These are phyloP conservation scores for Eucalyptus erythrocorys DNA, from an alignment of 345 rosid genomes.

Conservation along the genomic window DNA sequence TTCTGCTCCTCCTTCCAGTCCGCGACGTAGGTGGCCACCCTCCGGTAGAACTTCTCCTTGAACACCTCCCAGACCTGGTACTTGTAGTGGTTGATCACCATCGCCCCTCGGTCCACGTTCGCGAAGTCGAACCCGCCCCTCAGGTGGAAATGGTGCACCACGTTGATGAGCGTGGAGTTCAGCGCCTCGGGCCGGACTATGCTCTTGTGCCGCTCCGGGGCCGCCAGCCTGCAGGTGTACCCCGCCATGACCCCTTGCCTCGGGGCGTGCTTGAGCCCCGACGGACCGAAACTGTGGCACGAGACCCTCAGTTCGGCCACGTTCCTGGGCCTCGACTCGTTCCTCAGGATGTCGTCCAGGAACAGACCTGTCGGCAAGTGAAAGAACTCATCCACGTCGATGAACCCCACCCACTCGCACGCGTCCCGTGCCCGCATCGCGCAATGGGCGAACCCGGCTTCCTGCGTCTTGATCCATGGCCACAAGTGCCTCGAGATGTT, in stretches of 20 bases:
- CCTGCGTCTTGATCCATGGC: conserved; percentile 95
- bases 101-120: conserved; percentile 25
- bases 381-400: conserved; percentile 73
- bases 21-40: conserved; percentile 85
- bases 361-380: conserved; percentile 29
- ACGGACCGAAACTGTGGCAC: conserved; percentile 74
- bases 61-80: conserved; percentile 93
- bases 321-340: neutral
- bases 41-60: conserved; percentile 71
- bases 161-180: conserved; percentile 60
- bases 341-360: conserved; percentile 17
- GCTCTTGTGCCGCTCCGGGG: conserved; percentile 87
- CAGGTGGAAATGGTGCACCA: conserved; percentile 80
- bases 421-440: conserved; percentile 44
- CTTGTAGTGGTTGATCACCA: conserved; percentile 80
- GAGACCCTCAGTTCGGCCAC: conserved; percentile 47
- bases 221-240: conserved; percentile 51
- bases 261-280: conserved; percentile 36
- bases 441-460: conserved; percentile 82
- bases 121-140: conserved; percentile 23
- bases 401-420: conserved; percentile 82
- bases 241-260: conserved; percentile 43
- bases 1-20: conserved; percentile 78
- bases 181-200: conserved; percentile 64
- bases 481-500: conserved; percentile 49